These are phyloP conservation scores for Nakaseomyces delphensis DNA, from an alignment of 1,139 yeast species.

Conservation along the genomic window DNA sequence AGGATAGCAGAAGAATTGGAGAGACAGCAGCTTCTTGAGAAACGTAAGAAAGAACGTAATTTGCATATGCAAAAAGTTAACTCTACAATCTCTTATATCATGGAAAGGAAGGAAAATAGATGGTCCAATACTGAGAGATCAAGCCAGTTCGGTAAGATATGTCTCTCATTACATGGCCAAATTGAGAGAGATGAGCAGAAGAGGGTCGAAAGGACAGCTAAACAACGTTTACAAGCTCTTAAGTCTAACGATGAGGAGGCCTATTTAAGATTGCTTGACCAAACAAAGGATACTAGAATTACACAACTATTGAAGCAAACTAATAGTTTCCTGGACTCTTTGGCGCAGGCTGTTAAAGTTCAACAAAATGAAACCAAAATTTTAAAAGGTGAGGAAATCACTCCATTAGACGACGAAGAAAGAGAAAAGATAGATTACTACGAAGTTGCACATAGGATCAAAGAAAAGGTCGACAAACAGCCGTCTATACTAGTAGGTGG, in stretches of 20 bases:
- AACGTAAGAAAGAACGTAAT: slow-evolving; percentile 37
- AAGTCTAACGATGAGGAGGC: slow-evolving; percentile 82
- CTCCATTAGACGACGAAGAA: slow-evolving; percentile 37
- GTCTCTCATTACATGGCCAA: slow-evolving; percentile 35
- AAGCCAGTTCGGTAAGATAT: slow-evolving; percentile 33
- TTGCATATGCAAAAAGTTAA: slow-evolving; percentile 33
- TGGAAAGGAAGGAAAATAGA: slow-evolving; percentile 25
- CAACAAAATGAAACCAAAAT: slow-evolving; percentile 42
- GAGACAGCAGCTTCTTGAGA: slow-evolving; percentile 46
- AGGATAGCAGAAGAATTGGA: slow-evolving; percentile 56
- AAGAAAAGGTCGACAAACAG: slow-evolving; percentile 56
- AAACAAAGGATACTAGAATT: slow-evolving; percentile 76
- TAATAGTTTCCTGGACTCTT: slow-evolving; percentile 63
- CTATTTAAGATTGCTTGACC: slow-evolving; percentile 67
- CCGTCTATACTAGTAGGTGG: slow-evolving; percentile 77
- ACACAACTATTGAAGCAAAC: slow-evolving; percentile 73
- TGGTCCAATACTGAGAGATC: slow-evolving; percentile 26
- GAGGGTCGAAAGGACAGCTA: slow-evolving; percentile 66
- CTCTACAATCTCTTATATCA: slow-evolving; percentile 35
- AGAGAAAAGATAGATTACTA: slow-evolving; percentile 64
- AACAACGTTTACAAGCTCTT: slow-evolving; percentile 78
- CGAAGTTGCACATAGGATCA: slow-evolving; percentile 67
- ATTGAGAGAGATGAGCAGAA: slow-evolving; percentile 68
- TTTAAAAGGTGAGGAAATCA: slow-evolving; percentile 25
- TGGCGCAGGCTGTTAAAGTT: slow-evolving; percentile 67